Percentiles rank a stretch among this genome's conserved stretches.
These are phyloP conservation scores for Cokeromyces recurvatus DNA, from an alignment of 371 early-diverging fungal species.

Conservation along the genomic window DNA sequence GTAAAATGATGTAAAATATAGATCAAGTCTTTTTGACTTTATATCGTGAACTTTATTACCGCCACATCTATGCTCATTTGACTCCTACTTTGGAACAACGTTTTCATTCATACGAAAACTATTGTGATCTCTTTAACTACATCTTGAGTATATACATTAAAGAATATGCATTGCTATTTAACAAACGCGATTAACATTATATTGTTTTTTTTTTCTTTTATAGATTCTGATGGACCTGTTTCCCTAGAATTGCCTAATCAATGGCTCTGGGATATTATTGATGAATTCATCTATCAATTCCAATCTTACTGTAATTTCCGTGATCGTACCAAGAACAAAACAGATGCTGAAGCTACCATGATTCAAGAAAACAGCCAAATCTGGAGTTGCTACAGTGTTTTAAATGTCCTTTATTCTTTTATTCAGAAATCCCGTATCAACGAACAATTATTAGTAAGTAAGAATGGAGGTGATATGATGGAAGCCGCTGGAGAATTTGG, in stretches of 20 bases:
- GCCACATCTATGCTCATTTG: slow-evolving; percentile 91
- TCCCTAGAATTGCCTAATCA: slow-evolving; percentile 92
- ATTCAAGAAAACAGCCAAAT: slow-evolving; percentile 83
- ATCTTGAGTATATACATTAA: slow-evolving; percentile 72
- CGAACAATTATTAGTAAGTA: slow-evolving; percentile 83
- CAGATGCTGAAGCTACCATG: slow-evolving; percentile 75
- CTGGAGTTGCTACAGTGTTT: slow-evolving; percentile 93
- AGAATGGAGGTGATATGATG: slow-evolving; percentile 86
- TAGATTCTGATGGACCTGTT: slow-evolving; percentile 78
- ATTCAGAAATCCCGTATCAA: slow-evolving; percentile 92
- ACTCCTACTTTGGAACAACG: slow-evolving; percentile 87
- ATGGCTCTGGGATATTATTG: slow-evolving; percentile 98
- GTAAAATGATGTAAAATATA: slow-evolving; percentile 15
- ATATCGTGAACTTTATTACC: slow-evolving; percentile 94
- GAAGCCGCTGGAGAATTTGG: slow-evolving; percentile 80
- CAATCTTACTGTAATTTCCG: slow-evolving; percentile 94
- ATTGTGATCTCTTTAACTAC: slow-evolving; percentile 94
- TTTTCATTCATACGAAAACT: slow-evolving; percentile 90
- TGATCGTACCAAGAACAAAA: slow-evolving; percentile 76
- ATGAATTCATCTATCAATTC: slow-evolving; percentile 98
- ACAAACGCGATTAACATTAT: not conserved
- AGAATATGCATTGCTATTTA: too few relatives aligned
- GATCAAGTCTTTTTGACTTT: slow-evolving; percentile 89
- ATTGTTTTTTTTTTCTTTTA: too few relatives aligned
- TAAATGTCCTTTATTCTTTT: slow-evolving; percentile 91